Evolutionary conservation across 1,139 yeast genomes (phyloP).

Genomic region (Zygotorulaspora mrakii): DNA sequence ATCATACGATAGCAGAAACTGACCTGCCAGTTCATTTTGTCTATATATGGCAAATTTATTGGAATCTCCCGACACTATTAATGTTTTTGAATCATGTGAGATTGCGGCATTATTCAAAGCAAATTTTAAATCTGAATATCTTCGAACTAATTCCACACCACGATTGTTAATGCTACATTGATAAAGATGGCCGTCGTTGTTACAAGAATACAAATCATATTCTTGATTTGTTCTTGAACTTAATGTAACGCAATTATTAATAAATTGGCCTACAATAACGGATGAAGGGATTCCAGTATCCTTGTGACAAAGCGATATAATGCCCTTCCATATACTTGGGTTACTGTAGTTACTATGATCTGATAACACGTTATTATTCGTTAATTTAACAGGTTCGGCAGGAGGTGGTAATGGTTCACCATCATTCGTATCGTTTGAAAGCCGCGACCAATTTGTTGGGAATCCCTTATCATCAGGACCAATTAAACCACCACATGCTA

Average conservation of each 20-base stretch:
- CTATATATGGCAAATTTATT: conserved; percentile 49
- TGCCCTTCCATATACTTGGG: conserved; percentile 50
- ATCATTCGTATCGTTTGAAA: conserved; percentile 15
- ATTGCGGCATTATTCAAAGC: conserved; percentile 60
- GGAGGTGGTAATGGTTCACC: conserved; percentile 23
- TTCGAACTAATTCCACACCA: conserved; percentile 39
- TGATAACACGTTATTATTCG: conserved; percentile 26
- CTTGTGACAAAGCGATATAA: conserved; percentile 55
- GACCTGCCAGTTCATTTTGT: conserved; percentile 37
- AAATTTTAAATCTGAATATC: conserved; percentile 45
- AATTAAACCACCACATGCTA: conserved; percentile 71
- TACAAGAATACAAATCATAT: conserved; percentile 65
- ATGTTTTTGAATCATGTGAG: conserved; percentile 53
- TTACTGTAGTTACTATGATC: conserved; percentile 34
- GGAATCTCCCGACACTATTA: conserved; percentile 59
- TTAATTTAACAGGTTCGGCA: conserved; percentile 30
- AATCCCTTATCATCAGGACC: conserved; percentile 38
- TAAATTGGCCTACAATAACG: conserved; percentile 68
- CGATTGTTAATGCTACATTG: conserved; percentile 54
- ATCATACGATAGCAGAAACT: conserved; percentile 30
- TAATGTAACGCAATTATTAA: conserved; percentile 72
- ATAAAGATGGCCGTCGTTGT: conserved; percentile 74
- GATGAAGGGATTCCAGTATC: conserved; percentile 47
- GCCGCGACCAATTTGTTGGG: conserved; percentile 30
- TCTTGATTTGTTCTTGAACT: conserved; percentile 34